Base-by-base conservation (phyloP, 2,329 filamentous ascomycete genomes). In the Ophiostoma himal-ulmi region DNA sequence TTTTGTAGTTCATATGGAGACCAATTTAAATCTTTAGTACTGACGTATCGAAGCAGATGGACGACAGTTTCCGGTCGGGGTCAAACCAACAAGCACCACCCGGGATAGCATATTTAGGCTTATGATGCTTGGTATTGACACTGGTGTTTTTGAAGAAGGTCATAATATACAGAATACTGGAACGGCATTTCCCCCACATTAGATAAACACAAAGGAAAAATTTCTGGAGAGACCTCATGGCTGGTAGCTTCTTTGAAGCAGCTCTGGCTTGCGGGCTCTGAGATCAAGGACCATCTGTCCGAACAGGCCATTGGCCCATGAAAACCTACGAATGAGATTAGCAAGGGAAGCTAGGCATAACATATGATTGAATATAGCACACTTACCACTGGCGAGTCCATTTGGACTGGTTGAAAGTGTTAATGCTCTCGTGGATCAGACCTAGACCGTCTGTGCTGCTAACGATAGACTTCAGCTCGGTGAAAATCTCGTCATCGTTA, bases 231-330 rank as follows among this genome's bases (percentile, higher is more conserved):
- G 41, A 20, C 14, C 26, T 39, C 66, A 68, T 34, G 73, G 76
- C 72, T 82, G 81, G 70, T 80, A 82, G 60, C 78, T 80, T 70
- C 76, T 73, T 67, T 76, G 74, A 30, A 82, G 72, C 3, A 82
- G 73, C 5, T 88, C 81, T 6, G 91, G 91, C 77, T 90, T 91
- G 77, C 91, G 83, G 72, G 84, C 82, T n/a, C 88, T 87, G 70
- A 95, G 77, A 79, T 94, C 90, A 70, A 95, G 79, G 37, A 96
- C 86, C 72, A 91, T 91, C 80, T 94, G 89, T n/a, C 91, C 91
- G 78, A 94, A 94, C 26, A 96, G 86, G 0, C 90, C 92, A 77
- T 95, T 95, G n/a, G 91, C 92, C 92, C 92, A 95, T 1, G 91
- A 90, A 77, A 96, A 95, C 91, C 82, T 65, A 14, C n/a, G 26